phyloP scores from a whole-genome alignment of 1,284 basidiomycete genomes.

The Ganoderma lucidum region DNA sequence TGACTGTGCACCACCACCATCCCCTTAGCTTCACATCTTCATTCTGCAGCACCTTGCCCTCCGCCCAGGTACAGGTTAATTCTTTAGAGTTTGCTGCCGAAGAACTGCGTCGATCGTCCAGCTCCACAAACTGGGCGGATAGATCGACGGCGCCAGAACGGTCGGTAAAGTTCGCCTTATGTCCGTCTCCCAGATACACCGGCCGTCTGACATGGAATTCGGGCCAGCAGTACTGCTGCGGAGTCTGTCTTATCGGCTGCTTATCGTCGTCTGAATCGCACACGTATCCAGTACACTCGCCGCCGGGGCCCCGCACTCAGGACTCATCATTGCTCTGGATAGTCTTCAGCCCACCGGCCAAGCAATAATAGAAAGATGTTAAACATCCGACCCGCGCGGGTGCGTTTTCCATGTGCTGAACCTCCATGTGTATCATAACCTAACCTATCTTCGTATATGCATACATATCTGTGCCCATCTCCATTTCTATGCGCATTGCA shows the following conservation, averaged over 20 bases:
- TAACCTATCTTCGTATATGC: neutral
- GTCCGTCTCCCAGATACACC: neutral
- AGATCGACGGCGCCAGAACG: slow-evolving; percentile 5
- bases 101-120: neutral
- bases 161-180: slow-evolving; percentile 6
- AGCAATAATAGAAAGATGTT: slow-evolving; percentile 35
- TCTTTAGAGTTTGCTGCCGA: slow-evolving; percentile 6
- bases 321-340: neutral
- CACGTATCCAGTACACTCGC: neutral
- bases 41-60: neutral
- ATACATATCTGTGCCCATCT: neutral
- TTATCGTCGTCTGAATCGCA: neutral
- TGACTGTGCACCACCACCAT: neutral
- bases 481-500: slow-evolving; percentile 33
- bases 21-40: neutral
- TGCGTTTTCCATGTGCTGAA: slow-evolving; percentile 39
- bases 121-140: neutral
- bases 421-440: neutral
- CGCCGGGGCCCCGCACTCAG: neutral
- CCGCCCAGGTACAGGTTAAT: neutral
- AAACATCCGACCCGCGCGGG: slow-evolving; percentile 65
- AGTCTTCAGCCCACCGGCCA: neutral
- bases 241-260: neutral
- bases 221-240: neutral
- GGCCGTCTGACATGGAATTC: neutral